These are phyloP conservation scores for Actinomucor elegans DNA, from an alignment of 371 early-diverging fungal genomes.

Conservation along the genomic window DNA sequence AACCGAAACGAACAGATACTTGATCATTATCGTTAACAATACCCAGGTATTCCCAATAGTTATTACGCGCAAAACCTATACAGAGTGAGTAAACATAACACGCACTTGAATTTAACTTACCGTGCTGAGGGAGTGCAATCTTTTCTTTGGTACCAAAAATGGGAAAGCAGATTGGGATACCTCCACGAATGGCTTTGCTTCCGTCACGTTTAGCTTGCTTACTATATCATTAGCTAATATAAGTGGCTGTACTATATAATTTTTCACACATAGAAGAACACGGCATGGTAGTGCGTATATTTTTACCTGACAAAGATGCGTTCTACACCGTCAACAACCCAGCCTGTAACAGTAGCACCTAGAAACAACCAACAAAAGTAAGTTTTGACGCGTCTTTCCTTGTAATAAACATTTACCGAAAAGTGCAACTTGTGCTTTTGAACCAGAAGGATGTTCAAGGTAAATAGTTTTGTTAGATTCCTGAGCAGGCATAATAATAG, in stretches of 20 bases:
- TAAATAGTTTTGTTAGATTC: conserved; percentile 35
- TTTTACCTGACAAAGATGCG: conserved; percentile 75
- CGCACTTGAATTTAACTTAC: conserved; percentile 24
- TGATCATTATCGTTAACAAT: conserved; percentile 57
- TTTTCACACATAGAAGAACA: neutral
- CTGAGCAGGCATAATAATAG: conserved; percentile 39
- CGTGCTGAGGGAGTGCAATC: conserved; percentile 67
- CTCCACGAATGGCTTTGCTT: conserved; percentile 86
- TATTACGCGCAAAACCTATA: conserved; percentile 86
- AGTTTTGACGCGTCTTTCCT: neutral
- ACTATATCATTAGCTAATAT: conserved; percentile 27
- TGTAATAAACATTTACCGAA: conserved; percentile 42
- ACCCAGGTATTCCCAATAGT: conserved; percentile 66
- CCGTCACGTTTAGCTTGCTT: conserved; percentile 73
- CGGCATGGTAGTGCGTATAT: too few species aligned
- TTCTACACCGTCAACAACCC: conserved; percentile 67
- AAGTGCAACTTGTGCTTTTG: conserved; percentile 58
- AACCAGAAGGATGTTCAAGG: conserved; percentile 51
- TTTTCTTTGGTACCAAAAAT: conserved; percentile 72
- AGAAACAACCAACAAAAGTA: neutral
- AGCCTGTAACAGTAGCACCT: conserved; percentile 81
- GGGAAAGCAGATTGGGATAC: conserved; percentile 82
- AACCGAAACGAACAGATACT: conserved; percentile 67
- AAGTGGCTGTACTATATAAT: neutral
- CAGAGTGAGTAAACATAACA: too few species aligned